These are phyloP conservation scores for Picea abies DNA, from an alignment of 83 land plant genomes.

Conservation along the genomic window DNA sequence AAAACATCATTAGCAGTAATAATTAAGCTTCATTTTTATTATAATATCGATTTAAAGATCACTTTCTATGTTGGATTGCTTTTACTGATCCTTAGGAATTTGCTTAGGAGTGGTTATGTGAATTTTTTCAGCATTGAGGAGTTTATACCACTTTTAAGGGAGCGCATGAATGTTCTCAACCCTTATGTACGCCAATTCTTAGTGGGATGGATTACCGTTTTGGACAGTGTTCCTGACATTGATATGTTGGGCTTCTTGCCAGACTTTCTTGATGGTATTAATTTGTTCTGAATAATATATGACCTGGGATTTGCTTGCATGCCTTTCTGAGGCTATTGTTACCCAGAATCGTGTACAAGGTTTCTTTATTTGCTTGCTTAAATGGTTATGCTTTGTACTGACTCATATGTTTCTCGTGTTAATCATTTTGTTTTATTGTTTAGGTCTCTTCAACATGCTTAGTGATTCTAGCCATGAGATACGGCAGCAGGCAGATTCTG, in stretches of 20 bases:
- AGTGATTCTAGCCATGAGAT: constrained; percentile 99
- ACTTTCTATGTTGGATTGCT: background rate
- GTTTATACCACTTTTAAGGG: constrained; percentile 94
- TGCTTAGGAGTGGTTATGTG: background rate
- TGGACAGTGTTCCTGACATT: constrained; percentile 99
- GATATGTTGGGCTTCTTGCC: constrained; percentile 99
- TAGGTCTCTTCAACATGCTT: constrained; percentile 98
- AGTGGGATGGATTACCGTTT: constrained; percentile 99
- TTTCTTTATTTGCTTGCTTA: no score
- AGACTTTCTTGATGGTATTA: constrained; percentile 98
- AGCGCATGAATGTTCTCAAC: constrained; percentile 97
- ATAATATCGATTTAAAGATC: background rate
- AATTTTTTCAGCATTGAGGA: constrained; percentile 84
- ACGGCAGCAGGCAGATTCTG: constrained; percentile 99
- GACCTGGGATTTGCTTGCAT: background rate
- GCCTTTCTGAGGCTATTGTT: background rate
- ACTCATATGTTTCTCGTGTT: background rate
- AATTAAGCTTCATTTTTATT: constrained; percentile 9
- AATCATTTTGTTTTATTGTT: constrained; percentile 8
- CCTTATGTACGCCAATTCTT: constrained; percentile 99
- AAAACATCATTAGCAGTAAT: background rate
- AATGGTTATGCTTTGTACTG: no score
- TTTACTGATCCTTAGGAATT: background rate
- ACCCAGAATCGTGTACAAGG: no score
- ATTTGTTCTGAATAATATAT: background rate